Conservation (phyloP, 2,329 filamentous ascomycete species). For the Trichoderma hamatum region DNA sequence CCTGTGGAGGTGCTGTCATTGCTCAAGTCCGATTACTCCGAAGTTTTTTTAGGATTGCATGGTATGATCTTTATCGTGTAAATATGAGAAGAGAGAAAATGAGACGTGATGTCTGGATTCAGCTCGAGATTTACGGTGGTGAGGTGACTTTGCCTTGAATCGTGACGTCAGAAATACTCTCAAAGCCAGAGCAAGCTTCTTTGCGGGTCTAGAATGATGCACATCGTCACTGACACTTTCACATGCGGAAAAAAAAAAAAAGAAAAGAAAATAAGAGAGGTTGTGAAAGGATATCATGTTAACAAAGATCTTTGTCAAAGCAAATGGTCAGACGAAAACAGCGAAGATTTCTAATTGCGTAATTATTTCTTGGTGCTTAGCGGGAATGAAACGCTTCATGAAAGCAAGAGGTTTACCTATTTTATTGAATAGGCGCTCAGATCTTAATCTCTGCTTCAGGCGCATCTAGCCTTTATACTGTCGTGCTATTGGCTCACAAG, state of each 20-base stretch:
- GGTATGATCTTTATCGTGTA: background rate
- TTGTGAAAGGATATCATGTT: background rate
- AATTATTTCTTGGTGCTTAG: background rate
- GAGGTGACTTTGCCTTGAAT: background rate
- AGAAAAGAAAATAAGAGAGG: background rate
- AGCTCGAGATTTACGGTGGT: background rate
- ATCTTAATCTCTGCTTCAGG: background rate
- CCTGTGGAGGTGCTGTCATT: constrained; percentile 8
- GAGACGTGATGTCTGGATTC: background rate
- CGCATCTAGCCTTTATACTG: background rate
- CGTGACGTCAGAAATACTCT: constrained; percentile 18
- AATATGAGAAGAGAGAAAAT: background rate
- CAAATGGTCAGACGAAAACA: background rate
- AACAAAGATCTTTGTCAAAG: background rate
- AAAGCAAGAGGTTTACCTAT: too few relatives aligned
- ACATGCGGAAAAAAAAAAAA: background rate
- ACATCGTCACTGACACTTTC: constrained; percentile 8
- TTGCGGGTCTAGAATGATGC: constrained; percentile 1
- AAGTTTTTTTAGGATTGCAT: background rate
- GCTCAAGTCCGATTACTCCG: background rate
- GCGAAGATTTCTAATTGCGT: background rate
- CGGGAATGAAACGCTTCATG: background rate
- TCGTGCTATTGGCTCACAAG: background rate
- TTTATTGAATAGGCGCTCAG: too few relatives aligned
- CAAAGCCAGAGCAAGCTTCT: constrained; percentile 15